Base-by-base conservation (phyloP, 2,329 filamentous ascomycete species). In the Claviceps fusiformis region DNA sequence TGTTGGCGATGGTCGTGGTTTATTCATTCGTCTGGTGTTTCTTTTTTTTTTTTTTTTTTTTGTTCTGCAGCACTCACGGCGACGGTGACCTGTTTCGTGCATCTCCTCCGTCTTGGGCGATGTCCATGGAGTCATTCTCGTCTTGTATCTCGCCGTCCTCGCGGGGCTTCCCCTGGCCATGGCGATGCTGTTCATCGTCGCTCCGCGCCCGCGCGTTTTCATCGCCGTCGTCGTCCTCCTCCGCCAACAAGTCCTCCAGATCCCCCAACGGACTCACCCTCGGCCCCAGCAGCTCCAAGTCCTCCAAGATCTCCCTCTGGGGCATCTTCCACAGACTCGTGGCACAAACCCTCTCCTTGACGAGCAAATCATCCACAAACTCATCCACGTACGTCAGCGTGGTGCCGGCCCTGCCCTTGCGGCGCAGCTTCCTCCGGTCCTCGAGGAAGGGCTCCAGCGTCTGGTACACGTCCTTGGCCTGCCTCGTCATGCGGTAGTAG, bases 301-400 rank as follows among this genome's bases (percentile, higher is more conserved):
- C 93, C 72, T 98, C 93, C 60, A 98, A 68, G 53, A 88, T 79
- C 60, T 87, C 83, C 62, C 93, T 77, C 57, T 83, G 83, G 3
- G 91, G 88, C 77, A 98, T 79, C 73, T 95, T 95, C 83, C 89
- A 95, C 62, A 98, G 67, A 65, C 85, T 95, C 3, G 93, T 97
- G 43, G 85, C 92, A 66, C 92, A 97, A 0, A 96, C 85, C 53
- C 93, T 79, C 56, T 95, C 89, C 71, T 95, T 95, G 0, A 81
- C 86, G 59, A 98, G 74, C 60, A 98, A 71, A 58, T 96, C 90
- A 68, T 98, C 93, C 55, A 97, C 82, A 68, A 98, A 97, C 62
- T 92, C 85, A 69, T 98, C 93, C 70, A 98, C 76, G 64, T 81
- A 86, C 3, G 89, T 93, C 62, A 98, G 68, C 13, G 74, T 77